Conservation (phyloP, 176 grass and related monocot genomes). For the Bothriochloa decipiens region DNA sequence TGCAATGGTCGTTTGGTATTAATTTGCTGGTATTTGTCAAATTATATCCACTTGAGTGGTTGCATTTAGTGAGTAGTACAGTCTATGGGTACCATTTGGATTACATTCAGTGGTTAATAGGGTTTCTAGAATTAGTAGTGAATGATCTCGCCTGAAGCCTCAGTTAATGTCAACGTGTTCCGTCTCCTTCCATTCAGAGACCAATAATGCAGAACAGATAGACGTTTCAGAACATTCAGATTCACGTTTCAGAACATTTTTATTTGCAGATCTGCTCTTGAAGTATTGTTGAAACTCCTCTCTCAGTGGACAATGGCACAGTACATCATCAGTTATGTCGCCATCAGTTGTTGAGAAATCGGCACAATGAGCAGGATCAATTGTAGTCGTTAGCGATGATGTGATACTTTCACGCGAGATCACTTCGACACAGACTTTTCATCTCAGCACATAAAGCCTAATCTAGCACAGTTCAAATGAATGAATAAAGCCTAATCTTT, state of each 20-base stretch:
- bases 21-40: neutral
- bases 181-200: constrained; percentile 1
- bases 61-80: neutral
- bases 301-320: neutral
- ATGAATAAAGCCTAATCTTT: constrained; percentile 41
- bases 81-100: neutral
- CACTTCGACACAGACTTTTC: neutral
- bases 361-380: neutral
- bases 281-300: constrained; percentile 31
- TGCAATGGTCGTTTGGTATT: constrained; percentile 6
- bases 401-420: neutral
- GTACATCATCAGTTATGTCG: neutral
- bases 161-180: neutral
- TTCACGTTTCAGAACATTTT: neutral
- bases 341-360: constrained; percentile 23
- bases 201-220: constrained; percentile 30
- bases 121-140: constrained; percentile 9
- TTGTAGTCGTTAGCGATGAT: constrained; percentile 6
- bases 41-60: constrained; percentile 1
- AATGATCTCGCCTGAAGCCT: constrained; percentile 2
- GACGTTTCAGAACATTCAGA: constrained; percentile 32
- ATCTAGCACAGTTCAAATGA: constrained; percentile 26
- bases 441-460: constrained; percentile 41
- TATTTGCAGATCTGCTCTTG: neutral
- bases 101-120: neutral